Conservation (phyloP, 805 yeast genomes). For the Wickerhamomyces mucosus region DNA sequence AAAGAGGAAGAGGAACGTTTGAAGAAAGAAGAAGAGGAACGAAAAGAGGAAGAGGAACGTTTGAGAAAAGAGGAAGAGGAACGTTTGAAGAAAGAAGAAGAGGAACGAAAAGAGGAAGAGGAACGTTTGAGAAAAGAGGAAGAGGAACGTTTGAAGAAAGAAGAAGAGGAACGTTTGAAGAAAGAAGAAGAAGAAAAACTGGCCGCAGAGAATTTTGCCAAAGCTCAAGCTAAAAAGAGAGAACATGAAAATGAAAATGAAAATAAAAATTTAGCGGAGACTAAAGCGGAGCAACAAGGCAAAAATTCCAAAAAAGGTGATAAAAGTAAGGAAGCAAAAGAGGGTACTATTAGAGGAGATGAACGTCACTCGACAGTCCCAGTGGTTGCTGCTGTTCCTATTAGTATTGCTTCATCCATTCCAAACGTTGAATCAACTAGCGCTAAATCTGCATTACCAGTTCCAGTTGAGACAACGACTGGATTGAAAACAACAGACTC, state of each 20-base stretch:
- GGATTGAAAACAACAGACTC: too few species aligned
- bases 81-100: too few species aligned
- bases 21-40: too few species aligned
- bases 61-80: too few species aligned
- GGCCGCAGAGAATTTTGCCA: conserved; percentile 6
- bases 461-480: neutral
- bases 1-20: too few species aligned
- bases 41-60: too few species aligned
- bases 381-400: conserved; percentile 4
- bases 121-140: conserved; percentile 8
- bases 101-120: conserved; percentile 8
- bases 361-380: conserved; percentile 1
- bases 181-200: conserved; percentile 8
- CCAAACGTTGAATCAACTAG: conserved; percentile 9
- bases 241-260: conserved; percentile 5
- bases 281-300: conserved; percentile 5
- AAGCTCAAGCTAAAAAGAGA: conserved; percentile 8
- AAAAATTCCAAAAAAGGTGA: conserved; percentile 4
- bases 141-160: conserved; percentile 8
- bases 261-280: conserved; percentile 3
- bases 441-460: conserved; percentile 2
- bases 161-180: conserved; percentile 6
- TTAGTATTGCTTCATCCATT: conserved; percentile 9
- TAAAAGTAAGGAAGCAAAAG: conserved; percentile 3
- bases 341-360: conserved; percentile 1